Base-by-base conservation (phyloP, 169 alveolate species). In the Plasmodium chabaudi region DNA sequence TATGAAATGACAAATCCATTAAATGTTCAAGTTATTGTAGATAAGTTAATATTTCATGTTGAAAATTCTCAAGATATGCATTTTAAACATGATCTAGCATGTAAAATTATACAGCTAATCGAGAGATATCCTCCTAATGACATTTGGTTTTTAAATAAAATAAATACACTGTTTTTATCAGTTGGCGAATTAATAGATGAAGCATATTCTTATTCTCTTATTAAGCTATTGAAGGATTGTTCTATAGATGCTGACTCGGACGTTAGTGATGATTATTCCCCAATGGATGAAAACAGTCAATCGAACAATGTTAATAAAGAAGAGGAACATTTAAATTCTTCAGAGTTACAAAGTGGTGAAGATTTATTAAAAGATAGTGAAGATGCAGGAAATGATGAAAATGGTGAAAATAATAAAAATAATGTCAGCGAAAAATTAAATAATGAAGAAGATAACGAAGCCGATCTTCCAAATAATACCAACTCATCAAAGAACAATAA, bases 1-100 rank as follows among this genome's bases (percentile, higher is more conserved):
- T 98, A 92, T 88, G 96, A 94, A 84, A 98, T 98, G 99, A 98
- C 99, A 10, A 98, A 97, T 72, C 93, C 97, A 46, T 88, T 94
- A 53, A 98, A 98, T 88, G 98, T 96, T 19, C 96, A 95, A 87
- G 97, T 96, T 7, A 98, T 98, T 44, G 98, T 96, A 44, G 97
- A 95, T 34, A 96, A 96, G 88, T 94, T 98, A 84, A 92, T 97
- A 79, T 79, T 67, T 57, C 82, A 79, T 27, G 72, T 79, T 59
- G 67, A 79, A 44, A 79, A 79, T 79, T 79, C 89, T 42, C 55
- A 67, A 15, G 89, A 79, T 47, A 67, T 67, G 39, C 89, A 79
- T 67, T 79, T 79, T 79, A 79, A 79, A 70, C 82, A 79, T 79
- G 82, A 79, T 60, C 67, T 79, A 71, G 89, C 89, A 5, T 79